Evolutionary conservation across 345 rosid species (phyloP).

Genomic region (Acer negundo): DNA sequence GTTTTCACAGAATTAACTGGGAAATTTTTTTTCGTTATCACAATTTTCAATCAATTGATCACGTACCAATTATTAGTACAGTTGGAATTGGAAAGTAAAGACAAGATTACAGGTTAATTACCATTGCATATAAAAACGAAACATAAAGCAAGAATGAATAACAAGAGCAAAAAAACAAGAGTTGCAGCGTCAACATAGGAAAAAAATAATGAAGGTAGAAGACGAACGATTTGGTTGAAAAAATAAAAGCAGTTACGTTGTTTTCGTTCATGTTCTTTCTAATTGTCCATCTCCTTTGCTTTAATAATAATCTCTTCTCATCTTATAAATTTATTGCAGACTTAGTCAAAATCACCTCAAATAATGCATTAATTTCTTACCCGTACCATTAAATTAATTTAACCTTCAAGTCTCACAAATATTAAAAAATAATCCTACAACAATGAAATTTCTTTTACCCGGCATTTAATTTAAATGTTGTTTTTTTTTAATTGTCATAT

Average conservation of each 20-base stretch:
- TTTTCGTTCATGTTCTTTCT: slow-evolving; percentile 26
- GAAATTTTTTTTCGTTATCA: neutral
- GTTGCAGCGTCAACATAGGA: slow-evolving; percentile 7
- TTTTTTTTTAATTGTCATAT: slow-evolving; percentile 1
- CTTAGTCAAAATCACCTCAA: slow-evolving; percentile 9
- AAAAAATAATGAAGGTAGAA: slow-evolving; percentile 9
- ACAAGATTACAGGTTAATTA: too few species aligned
- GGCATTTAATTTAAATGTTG: neutral
- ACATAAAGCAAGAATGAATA: neutral
- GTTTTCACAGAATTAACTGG: too few species aligned
- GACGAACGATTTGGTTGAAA: slow-evolving; percentile 31
- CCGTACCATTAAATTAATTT: neutral
- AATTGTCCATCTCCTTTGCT: neutral
- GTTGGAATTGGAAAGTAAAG: neutral
- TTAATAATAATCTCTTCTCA: neutral
- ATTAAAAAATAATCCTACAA: slow-evolving; percentile 2
- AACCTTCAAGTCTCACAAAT: neutral
- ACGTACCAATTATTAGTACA: too few species aligned
- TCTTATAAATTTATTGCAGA: slow-evolving; percentile 7
- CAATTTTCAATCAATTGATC: neutral
- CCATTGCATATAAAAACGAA: neutral
- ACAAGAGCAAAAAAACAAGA: slow-evolving; percentile 15
- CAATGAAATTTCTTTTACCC: slow-evolving; percentile 3
- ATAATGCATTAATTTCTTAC: neutral
- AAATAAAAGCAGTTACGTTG: slow-evolving; percentile 22